A percentile compares a stretch with the other conserved stretches of the same genome.
phyloP scores from a whole-genome alignment of 2,329 filamentous ascomycete species.

The Erysiphe pulchra region DNA sequence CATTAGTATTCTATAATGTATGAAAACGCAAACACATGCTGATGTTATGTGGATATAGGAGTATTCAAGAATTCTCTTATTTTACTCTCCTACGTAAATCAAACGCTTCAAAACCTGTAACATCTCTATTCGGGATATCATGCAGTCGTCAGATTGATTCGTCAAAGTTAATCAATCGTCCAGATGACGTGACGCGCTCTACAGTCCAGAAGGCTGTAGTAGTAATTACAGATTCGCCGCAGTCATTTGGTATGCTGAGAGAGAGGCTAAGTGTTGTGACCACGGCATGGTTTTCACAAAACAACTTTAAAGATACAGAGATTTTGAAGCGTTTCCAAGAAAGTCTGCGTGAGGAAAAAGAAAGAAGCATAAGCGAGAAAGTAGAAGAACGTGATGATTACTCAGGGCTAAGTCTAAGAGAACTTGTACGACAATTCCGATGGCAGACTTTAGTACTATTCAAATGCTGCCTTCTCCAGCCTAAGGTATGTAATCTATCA shows the following conservation, averaged over 20 bases:
- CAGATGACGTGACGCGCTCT: constrained; percentile 78
- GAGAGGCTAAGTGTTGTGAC: constrained; percentile 80
- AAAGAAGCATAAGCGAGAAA: constrained; percentile 29
- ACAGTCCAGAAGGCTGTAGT: constrained; percentile 97
- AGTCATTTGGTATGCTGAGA: constrained; percentile 71
- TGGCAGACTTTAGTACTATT: constrained; percentile 84
- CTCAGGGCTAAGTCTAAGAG: constrained; percentile 65
- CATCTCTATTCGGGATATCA: constrained; percentile 83
- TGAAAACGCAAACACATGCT: neutral
- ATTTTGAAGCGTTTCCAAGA: constrained; percentile 82
- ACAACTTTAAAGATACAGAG: constrained; percentile 72
- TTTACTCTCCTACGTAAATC: constrained; percentile 57
- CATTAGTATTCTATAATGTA: neutral
- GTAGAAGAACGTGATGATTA: constrained; percentile 65
- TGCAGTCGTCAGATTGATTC: constrained; percentile 83
- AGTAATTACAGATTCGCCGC: constrained; percentile 74
- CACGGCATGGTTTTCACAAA: constrained; percentile 87
- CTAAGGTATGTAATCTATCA: constrained; percentile 38
- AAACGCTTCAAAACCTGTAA: constrained; percentile 25
- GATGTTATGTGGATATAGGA: constrained; percentile 20
- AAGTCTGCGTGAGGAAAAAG: constrained; percentile 46
- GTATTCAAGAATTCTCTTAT: constrained; percentile 92
- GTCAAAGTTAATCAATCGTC: constrained; percentile 47
- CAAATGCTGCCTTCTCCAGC: constrained; percentile 81
- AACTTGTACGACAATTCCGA: constrained; percentile 82